Evolutionary conservation across 2,329 filamentous ascomycete species (phyloP).

Genomic region (Trichoderma sp.): DNA sequence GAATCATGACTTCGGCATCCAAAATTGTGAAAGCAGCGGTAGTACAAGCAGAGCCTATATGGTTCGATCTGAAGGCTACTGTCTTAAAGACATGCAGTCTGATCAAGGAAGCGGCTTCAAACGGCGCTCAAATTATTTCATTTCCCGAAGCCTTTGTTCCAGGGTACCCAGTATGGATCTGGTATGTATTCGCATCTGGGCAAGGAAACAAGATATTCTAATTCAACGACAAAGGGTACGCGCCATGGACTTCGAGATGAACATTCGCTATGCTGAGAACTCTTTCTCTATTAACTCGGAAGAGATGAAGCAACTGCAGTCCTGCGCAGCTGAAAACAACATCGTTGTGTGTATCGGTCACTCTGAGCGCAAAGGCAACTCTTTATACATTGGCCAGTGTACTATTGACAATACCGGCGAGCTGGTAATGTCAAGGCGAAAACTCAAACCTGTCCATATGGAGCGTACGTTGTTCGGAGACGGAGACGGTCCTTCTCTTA

Average conservation of each 20-base stretch:
- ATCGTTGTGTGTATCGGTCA: background rate
- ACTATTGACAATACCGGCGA: background rate
- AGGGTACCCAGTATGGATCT: too few relatives aligned
- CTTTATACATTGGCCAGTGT: background rate
- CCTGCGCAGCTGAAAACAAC: background rate
- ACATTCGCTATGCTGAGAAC: background rate
- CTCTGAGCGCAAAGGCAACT: background rate
- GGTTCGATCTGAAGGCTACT: too few relatives aligned
- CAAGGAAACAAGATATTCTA: background rate
- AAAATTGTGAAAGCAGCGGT: too few relatives aligned
- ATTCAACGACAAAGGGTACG: background rate
- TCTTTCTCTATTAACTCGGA: background rate
- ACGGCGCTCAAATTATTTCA: too few relatives aligned
- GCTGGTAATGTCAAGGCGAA: background rate
- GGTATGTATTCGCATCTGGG: too few relatives aligned
- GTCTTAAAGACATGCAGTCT: too few relatives aligned
- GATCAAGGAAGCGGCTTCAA: too few relatives aligned
- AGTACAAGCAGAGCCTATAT: too few relatives aligned
- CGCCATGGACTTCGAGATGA: background rate
- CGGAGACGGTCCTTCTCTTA: conserved; percentile 2
- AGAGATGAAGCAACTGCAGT: background rate
- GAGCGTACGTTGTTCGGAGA: background rate
- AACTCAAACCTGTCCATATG: conserved; percentile 1
- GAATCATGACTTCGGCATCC: too few relatives aligned
- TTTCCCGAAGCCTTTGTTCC: too few relatives aligned